Conservation (phyloP, 2,329 filamentous ascomycete species). For the Alternaria triticimaculans region DNA sequence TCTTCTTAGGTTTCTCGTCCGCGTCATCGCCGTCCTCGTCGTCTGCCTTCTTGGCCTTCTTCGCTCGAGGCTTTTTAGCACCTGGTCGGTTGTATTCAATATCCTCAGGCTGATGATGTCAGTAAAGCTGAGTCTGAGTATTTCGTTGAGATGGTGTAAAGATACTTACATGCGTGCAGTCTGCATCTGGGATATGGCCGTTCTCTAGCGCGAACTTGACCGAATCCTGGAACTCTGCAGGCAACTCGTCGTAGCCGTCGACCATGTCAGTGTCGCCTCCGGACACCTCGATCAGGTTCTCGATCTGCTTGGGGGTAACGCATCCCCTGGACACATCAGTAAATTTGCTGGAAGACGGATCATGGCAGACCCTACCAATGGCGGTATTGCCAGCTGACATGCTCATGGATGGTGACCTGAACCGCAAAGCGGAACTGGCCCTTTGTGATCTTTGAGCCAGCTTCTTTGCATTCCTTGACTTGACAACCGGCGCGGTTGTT, state of each 20-base stretch:
- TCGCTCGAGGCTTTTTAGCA: slow-evolving; percentile 53
- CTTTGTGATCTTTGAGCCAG: slow-evolving; percentile 73
- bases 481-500: slow-evolving; percentile 78
- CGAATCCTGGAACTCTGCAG: slow-evolving; percentile 73
- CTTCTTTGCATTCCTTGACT: slow-evolving; percentile 73
- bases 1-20: slow-evolving; percentile 52
- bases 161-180: slow-evolving; percentile 82
- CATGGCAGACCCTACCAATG: slow-evolving; percentile 73
- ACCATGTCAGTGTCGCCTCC: slow-evolving; percentile 69
- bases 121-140: slow-evolving; percentile 43
- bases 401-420: slow-evolving; percentile 68
- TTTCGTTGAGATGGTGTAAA: background rate
- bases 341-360: slow-evolving; percentile 1
- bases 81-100: slow-evolving; percentile 75
- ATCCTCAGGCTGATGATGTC: slow-evolving; percentile 62
- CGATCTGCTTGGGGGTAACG: slow-evolving; percentile 76
- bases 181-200: slow-evolving; percentile 82
- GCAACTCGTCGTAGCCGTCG: slow-evolving; percentile 82
- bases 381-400: slow-evolving; percentile 76
- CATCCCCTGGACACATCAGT: slow-evolving; percentile 72
- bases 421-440: slow-evolving; percentile 74
- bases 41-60: slow-evolving; percentile 40
- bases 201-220: slow-evolving; percentile 73
- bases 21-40: slow-evolving; percentile 28
- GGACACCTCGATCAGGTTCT: slow-evolving; percentile 67